These are phyloP conservation scores for Eremochloa ophiuroides DNA, from an alignment of 176 grass and related monocot genomes.

Conservation along the genomic window DNA sequence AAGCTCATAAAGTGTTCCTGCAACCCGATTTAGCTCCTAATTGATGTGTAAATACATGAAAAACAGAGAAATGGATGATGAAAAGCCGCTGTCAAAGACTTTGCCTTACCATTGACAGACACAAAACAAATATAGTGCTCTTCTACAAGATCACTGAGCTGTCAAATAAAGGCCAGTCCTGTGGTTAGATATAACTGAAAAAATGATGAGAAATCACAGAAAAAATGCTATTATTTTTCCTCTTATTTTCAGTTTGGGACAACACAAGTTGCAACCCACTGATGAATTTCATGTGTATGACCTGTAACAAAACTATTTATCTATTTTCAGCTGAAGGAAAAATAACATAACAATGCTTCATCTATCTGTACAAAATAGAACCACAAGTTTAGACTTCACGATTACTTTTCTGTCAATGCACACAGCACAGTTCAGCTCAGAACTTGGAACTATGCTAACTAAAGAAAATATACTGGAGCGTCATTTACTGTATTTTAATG, in stretches of 20 bases:
- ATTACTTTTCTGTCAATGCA: background rate
- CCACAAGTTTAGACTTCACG: background rate
- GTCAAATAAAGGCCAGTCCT: background rate
- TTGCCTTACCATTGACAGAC: conserved; percentile 1
- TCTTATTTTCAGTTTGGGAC: background rate
- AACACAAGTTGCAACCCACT: background rate
- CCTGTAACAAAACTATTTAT: background rate
- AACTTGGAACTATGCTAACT: background rate
- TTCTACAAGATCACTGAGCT: conserved; percentile 28
- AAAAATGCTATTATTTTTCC: background rate
- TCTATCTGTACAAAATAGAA: background rate
- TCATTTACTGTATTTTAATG: background rate
- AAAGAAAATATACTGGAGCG: background rate
- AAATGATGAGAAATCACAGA: background rate
- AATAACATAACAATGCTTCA: background rate
- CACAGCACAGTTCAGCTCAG: background rate
- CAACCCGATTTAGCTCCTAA: background rate
- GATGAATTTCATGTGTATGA: background rate
- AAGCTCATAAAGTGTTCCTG: conserved; percentile 42
- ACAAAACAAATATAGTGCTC: conserved; percentile 41
- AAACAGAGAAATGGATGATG: background rate
- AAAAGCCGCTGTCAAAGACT: background rate
- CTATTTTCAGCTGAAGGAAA: background rate
- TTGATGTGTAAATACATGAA: background rate
- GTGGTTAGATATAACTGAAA: background rate